These are phyloP conservation scores for Candida succiphila DNA, from an alignment of 805 yeast genomes.

Conservation along the genomic window DNA sequence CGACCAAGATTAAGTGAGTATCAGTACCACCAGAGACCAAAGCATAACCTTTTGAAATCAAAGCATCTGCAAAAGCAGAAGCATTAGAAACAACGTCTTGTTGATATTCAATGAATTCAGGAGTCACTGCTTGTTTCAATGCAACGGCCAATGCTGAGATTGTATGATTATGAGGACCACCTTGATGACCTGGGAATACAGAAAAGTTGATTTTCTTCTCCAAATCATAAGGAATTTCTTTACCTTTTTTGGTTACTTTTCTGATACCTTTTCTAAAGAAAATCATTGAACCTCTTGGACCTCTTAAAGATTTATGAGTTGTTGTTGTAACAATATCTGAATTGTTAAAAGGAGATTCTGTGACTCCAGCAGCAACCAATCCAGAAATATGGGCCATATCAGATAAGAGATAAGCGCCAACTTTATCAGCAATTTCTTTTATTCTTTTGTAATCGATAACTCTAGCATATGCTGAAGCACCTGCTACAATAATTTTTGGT, in stretches of 20 bases:
- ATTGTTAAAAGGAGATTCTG: constrained; percentile 85
- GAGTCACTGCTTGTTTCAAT: constrained; percentile 80
- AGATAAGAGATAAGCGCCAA: constrained; percentile 84
- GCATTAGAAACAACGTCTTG: constrained; percentile 76
- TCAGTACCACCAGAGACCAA: constrained; percentile 93
- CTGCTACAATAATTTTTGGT: constrained; percentile 93
- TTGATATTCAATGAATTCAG: constrained; percentile 85
- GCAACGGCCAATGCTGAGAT: constrained; percentile 95
- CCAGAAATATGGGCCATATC: constrained; percentile 99
- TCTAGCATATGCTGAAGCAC: constrained; percentile 94
- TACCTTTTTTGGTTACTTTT: constrained; percentile 74
- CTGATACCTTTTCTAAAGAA: constrained; percentile 93
- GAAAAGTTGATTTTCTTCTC: constrained; percentile 91
- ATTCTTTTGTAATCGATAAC: constrained; percentile 83
- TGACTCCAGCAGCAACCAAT: constrained; percentile 87
- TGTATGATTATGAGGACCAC: constrained; percentile 99
- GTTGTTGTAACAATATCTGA: constrained; percentile 97
- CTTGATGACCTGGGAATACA: constrained; percentile 99
- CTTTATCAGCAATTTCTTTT: constrained; percentile 84
- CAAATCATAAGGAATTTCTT: constrained; percentile 75
- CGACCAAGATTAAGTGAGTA: constrained; percentile 82
- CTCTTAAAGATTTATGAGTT: constrained; percentile 95
- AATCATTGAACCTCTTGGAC: constrained; percentile 98
- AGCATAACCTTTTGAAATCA: constrained; percentile 54
- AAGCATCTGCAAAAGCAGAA: constrained; percentile 59